These are phyloP conservation scores for Eucalyptus pauciflora DNA, from an alignment of 345 rosid species.

Conservation along the genomic window DNA sequence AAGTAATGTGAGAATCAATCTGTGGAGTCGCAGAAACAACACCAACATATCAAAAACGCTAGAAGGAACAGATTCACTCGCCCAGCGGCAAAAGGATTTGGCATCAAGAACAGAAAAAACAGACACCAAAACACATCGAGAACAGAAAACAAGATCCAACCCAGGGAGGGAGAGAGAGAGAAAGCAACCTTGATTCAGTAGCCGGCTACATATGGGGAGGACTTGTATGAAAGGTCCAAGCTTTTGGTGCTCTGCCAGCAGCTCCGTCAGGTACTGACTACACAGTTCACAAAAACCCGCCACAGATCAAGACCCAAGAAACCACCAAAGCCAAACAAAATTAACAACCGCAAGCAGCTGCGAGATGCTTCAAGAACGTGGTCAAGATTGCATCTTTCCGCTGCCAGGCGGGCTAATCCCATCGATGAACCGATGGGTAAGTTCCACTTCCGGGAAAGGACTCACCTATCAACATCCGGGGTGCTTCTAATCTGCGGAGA, in stretches of 20 bases:
- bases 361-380: neutral
- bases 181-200: slow-evolving; percentile 76
- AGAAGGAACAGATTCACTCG: neutral
- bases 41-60: neutral
- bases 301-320: slow-evolving; percentile 21
- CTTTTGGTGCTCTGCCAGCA: slow-evolving; percentile 93
- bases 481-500: slow-evolving; percentile 93
- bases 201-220: slow-evolving; percentile 87
- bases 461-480: slow-evolving; percentile 81
- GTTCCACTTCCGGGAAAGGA: neutral
- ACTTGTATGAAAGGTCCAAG: slow-evolving; percentile 93
- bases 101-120: neutral
- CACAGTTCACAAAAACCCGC: slow-evolving; percentile 3
- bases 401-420: neutral
- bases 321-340: neutral
- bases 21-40: neutral
- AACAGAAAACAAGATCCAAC: slow-evolving; percentile 51
- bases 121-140: neutral
- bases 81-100: neutral
- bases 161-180: neutral
- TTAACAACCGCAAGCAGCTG: neutral
- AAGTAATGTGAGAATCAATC: neutral
- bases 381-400: neutral
- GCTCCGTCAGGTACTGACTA: slow-evolving; percentile 83
- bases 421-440: neutral